phyloP scores from a whole-genome alignment of 805 yeast species.

The Barnettozyma salicaria region DNA sequence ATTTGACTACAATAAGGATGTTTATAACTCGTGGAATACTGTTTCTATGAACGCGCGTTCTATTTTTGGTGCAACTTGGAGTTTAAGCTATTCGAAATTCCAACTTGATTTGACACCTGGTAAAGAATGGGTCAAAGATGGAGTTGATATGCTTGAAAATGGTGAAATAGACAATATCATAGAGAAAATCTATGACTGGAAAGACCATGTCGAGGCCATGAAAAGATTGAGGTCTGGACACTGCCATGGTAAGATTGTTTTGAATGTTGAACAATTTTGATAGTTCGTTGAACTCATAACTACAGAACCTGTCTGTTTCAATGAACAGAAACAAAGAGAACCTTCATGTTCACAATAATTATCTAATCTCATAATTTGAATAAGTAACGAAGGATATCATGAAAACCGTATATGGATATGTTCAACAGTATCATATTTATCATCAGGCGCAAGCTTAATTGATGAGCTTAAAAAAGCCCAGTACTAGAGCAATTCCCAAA shows the following conservation, averaged over 20 bases:
- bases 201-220: conserved; percentile 49
- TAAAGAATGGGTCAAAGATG: conserved; percentile 36
- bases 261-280: conserved; percentile 37
- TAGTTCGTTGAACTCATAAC: not conserved
- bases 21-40: conserved; percentile 31
- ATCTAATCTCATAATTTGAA: not conserved
- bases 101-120: conserved; percentile 29
- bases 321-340: too few species aligned
- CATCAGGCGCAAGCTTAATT: conserved; percentile 10
- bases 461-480: conserved; percentile 21
- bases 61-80: conserved; percentile 31
- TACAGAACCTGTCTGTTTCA: not conserved
- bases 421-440: too few species aligned
- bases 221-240: conserved; percentile 43
- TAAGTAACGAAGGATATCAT: not conserved
- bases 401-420: too few species aligned
- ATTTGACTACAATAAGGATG: conserved; percentile 33
- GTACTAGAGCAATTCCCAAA: conserved; percentile 29
- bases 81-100: conserved; percentile 33
- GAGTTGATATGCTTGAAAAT: conserved; percentile 40
- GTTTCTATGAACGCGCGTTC: conserved; percentile 32
- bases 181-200: conserved; percentile 53
- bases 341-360: too few species aligned
- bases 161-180: conserved; percentile 40
- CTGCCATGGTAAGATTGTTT: conserved; percentile 67